These are phyloP conservation scores for Zygoascus flipseniorum DNA, from an alignment of 805 yeast genomes.

Conservation along the genomic window DNA sequence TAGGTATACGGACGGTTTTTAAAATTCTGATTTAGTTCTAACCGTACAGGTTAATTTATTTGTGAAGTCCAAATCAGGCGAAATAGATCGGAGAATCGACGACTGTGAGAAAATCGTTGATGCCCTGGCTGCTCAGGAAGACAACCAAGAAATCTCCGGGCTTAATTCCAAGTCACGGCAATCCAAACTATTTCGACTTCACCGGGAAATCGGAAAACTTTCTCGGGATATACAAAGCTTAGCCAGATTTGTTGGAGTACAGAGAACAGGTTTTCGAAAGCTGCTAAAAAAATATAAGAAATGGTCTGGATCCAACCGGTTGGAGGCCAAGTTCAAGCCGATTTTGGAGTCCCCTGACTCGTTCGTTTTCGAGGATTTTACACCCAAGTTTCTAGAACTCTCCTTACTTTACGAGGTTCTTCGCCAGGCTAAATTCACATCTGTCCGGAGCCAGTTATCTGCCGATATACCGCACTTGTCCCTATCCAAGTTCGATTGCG, in stretches of 20 bases:
- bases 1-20: slow-evolving; percentile 24
- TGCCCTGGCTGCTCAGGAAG: slow-evolving; percentile 18
- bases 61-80: slow-evolving; percentile 59
- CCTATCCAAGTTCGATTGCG: slow-evolving; percentile 27
- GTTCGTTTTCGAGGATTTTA: slow-evolving; percentile 52
- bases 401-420: slow-evolving; percentile 46
- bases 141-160: background rate
- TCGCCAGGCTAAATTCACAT: slow-evolving; percentile 25
- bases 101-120: slow-evolving; percentile 33
- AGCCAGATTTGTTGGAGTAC: slow-evolving; percentile 63
- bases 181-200: slow-evolving; percentile 20
- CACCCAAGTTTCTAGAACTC: slow-evolving; percentile 52
- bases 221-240: slow-evolving; percentile 52
- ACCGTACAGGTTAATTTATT: slow-evolving; percentile 39
- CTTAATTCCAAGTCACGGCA: slow-evolving; percentile 16
- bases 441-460: slow-evolving; percentile 3
- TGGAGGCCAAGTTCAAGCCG: slow-evolving; percentile 22
- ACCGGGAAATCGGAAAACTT: slow-evolving; percentile 34
- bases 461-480: slow-evolving; percentile 15
- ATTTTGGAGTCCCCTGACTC: slow-evolving; percentile 41
- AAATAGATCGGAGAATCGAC: slow-evolving; percentile 45
- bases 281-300: slow-evolving; percentile 60
- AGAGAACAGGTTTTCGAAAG: slow-evolving; percentile 63
- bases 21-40: background rate
- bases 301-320: slow-evolving; percentile 27